Conservation (phyloP, 805 yeast species). For the Grigorovia transvaalensis region DNA sequence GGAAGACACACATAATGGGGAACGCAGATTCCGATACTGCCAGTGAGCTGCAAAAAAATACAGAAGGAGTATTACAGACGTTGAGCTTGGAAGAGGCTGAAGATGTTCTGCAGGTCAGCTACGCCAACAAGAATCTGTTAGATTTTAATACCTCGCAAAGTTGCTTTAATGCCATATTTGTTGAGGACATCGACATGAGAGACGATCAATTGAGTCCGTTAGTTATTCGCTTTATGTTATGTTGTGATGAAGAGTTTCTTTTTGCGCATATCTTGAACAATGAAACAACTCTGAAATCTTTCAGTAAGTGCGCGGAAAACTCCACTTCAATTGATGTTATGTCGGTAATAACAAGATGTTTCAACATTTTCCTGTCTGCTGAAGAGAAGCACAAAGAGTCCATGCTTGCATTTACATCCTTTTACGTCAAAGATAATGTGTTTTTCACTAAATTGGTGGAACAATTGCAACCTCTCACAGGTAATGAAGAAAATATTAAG, state of each 20-base stretch:
- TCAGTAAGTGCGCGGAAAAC: background rate
- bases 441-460: conserved; percentile 4
- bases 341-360: background rate
- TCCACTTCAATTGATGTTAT: background rate
- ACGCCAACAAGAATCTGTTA: background rate
- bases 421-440: background rate
- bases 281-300: no score
- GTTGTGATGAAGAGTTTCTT: background rate
- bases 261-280: no score
- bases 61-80: background rate
- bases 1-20: no score
- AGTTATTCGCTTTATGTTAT: background rate
- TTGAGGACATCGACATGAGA: background rate
- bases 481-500: conserved; percentile 2
- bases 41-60: no score
- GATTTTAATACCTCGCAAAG: background rate
- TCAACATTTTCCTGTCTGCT: background rate
- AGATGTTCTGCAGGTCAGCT: background rate
- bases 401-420: background rate
- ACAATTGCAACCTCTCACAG: conserved; percentile 2
- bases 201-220: background rate
- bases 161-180: background rate
- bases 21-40: no score
- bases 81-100: background rate
- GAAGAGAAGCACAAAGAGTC: background rate